These are phyloP conservation scores for Aspergillus cavernicola DNA, from an alignment of 495 filamentous ascomycete genomes.

Conservation along the genomic window DNA sequence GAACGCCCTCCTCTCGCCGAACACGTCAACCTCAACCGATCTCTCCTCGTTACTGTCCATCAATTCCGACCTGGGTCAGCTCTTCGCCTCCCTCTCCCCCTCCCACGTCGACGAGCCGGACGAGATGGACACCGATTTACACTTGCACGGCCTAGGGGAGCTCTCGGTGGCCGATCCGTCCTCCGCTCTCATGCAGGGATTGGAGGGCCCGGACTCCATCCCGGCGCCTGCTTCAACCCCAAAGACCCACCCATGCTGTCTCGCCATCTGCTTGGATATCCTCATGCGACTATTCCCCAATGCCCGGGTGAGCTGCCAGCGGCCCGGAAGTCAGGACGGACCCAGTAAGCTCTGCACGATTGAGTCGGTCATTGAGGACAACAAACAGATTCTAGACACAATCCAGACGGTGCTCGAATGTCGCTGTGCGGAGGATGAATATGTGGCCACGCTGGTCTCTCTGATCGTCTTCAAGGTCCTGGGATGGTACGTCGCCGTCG, in stretches of 20 bases:
- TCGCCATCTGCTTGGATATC: neutral
- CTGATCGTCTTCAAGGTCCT: slow-evolving; percentile 29
- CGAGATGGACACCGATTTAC: neutral
- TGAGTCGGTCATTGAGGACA: slow-evolving; percentile 23
- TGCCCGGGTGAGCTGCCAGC: neutral
- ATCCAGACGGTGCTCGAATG: slow-evolving; percentile 24
- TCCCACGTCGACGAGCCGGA: neutral
- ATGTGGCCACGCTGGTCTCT: slow-evolving; percentile 23
- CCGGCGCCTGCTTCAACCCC: neutral
- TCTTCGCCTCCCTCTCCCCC: neutral
- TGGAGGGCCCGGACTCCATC: neutral
- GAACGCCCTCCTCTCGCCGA: neutral
- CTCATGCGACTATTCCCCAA: slow-evolving; percentile 5
- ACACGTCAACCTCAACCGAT: neutral
- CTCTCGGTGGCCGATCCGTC: neutral
- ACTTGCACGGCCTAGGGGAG: neutral
- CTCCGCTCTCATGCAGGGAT: neutral
- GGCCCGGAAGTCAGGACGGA: neutral
- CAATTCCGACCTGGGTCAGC: neutral
- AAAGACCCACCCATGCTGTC: neutral
- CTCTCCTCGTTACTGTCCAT: neutral
- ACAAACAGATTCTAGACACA: slow-evolving; percentile 23
- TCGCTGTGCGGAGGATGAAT: slow-evolving; percentile 23
- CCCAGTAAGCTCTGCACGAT: slow-evolving; percentile 10
- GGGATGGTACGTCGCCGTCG: slow-evolving; percentile 24